Evolutionary conservation across 768 basidiomycete genomes (phyloP).

Genomic region (Coprinopsis strossmayeri): DNA sequence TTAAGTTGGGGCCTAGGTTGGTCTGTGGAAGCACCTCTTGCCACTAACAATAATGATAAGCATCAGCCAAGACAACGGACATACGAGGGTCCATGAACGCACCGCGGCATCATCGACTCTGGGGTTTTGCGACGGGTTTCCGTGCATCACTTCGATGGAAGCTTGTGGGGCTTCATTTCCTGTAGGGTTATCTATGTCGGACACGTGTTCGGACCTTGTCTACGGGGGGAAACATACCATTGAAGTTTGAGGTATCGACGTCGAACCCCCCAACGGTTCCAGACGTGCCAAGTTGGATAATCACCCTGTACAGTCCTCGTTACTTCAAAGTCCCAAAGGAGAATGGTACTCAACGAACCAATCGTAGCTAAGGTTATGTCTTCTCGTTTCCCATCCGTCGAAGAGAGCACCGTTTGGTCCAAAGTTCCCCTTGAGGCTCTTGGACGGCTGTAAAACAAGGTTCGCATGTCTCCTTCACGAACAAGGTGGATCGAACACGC

Average conservation of each 20-base stretch:
- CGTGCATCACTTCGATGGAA: conserved; percentile 60
- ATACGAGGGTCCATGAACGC: conserved; percentile 16
- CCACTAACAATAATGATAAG: conserved; percentile 53
- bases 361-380: conserved; percentile 86
- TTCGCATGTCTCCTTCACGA: background rate
- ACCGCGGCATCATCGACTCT: conserved; percentile 47
- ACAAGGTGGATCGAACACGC: conserved; percentile 16
- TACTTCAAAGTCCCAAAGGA: background rate
- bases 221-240: conserved; percentile 41
- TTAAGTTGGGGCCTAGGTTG: conserved; percentile 73
- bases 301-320: conserved; percentile 52
- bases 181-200: conserved; percentile 19
- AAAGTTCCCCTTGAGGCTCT: conserved; percentile 91
- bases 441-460: conserved; percentile 56
- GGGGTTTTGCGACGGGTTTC: conserved; percentile 36
- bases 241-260: conserved; percentile 93
- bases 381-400: conserved; percentile 89
- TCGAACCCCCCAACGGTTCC: conserved; percentile 79
- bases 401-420: conserved; percentile 93
- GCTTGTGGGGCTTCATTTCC: conserved; percentile 85
- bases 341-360: conserved; percentile 45
- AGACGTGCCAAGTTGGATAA: conserved; percentile 79
- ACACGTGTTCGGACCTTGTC: conserved; percentile 4
- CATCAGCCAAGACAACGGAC: conserved; percentile 1
- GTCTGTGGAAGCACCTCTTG: conserved; percentile 68